phyloP scores from a whole-genome alignment of 1,284 basidiomycete species.

The Flammula alnicola region DNA sequence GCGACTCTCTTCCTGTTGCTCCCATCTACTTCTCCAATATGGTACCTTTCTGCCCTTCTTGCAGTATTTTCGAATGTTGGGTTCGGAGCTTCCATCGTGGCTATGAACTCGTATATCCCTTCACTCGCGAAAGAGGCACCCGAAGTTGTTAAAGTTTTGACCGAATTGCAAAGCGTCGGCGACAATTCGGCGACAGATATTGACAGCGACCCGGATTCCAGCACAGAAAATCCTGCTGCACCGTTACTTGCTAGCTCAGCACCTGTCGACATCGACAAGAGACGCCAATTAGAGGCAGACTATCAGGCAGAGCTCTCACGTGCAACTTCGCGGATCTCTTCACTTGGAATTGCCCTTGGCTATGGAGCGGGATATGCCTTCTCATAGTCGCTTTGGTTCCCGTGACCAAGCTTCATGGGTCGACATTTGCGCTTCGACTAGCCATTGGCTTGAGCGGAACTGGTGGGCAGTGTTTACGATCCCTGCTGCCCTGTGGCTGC shows the following conservation, averaged over 20 bases:
- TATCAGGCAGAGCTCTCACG: slow-evolving; percentile 65
- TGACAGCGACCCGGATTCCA: slow-evolving; percentile 22
- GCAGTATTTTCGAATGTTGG: slow-evolving; percentile 79
- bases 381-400: slow-evolving; percentile 76
- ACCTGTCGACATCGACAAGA: slow-evolving; percentile 12
- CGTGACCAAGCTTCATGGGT: slow-evolving; percentile 67
- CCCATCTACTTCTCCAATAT: slow-evolving; percentile 69
- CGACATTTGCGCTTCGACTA: slow-evolving; percentile 75
- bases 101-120: slow-evolving; percentile 90
- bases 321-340: slow-evolving; percentile 80
- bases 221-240: slow-evolving; percentile 34
- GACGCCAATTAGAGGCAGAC: slow-evolving; percentile 27
- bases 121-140: slow-evolving; percentile 69
- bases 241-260: slow-evolving; percentile 32
- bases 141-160: slow-evolving; percentile 55
- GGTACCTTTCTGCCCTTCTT: slow-evolving; percentile 66
- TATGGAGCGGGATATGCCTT: slow-evolving; percentile 79
- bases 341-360: slow-evolving; percentile 82
- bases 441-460: slow-evolving; percentile 79
- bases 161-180: slow-evolving; percentile 38
- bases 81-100: slow-evolving; percentile 85
- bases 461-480: slow-evolving; percentile 87
- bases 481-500: slow-evolving; percentile 76
- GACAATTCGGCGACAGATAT: slow-evolving; percentile 25
- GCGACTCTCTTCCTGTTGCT: slow-evolving; percentile 75